Evolutionary conservation across 2,329 filamentous ascomycete species (phyloP).

Genomic region (Cladosporium velox): DNA sequence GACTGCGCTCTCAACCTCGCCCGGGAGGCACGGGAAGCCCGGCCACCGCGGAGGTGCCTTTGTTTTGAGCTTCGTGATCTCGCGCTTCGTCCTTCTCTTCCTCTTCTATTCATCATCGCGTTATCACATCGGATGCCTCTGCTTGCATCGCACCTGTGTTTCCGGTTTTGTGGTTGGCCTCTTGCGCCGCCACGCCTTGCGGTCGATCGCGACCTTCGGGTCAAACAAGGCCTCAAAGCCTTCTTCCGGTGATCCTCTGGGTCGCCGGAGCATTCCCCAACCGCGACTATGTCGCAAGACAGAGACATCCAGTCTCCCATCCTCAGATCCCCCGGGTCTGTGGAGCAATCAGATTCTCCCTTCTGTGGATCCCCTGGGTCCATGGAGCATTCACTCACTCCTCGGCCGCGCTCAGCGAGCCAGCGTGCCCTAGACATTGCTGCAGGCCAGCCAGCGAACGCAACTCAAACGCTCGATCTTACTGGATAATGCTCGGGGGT

Average conservation of each 20-base stretch:
- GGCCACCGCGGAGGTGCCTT: neutral
- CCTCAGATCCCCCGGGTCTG: neutral
- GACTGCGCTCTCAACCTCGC: neutral
- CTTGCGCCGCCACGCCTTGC: conserved; percentile 4
- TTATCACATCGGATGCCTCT: neutral
- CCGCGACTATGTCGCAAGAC: neutral
- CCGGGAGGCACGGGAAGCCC: neutral
- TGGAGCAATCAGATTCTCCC: neutral
- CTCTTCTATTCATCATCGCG: neutral
- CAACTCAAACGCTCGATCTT: neutral
- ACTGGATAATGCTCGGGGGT: neutral
- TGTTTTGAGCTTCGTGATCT: neutral
- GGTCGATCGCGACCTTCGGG: neutral
- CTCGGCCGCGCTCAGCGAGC: neutral
- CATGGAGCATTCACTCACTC: neutral
- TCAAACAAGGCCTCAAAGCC: neutral
- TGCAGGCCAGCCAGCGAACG: neutral
- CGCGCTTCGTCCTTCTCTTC: neutral
- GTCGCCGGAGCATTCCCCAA: conserved; percentile 1
- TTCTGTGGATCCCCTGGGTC: neutral
- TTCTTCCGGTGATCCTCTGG: neutral
- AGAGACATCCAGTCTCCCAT: neutral
- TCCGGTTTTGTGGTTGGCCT: neutral
- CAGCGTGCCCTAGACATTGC: neutral
- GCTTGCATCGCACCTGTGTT: neutral